Base-by-base conservation (phyloP, 352 stramenopile genomes). In the Globisporangium cylindrosporum region DNA sequence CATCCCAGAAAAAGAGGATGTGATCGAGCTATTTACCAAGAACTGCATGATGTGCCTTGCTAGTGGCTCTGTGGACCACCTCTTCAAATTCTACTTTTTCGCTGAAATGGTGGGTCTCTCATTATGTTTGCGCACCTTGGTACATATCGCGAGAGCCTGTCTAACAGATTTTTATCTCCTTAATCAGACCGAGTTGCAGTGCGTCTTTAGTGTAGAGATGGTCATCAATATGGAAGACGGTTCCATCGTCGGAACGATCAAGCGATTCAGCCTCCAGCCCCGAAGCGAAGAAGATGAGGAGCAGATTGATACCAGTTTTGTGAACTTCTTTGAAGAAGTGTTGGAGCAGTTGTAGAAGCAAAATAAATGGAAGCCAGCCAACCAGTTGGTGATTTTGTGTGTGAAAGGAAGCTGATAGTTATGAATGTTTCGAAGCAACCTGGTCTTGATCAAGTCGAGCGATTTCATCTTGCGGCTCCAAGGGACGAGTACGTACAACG, bases 51-150 rank as follows among this genome's bases (percentile, higher is more conserved):
- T 76, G 73, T 96, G 89, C 74, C 73, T 96, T 65, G 89, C 89
- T 24, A 94, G 86, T 60, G 89, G 89, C 15, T 78, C 79, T 15
- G 69, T 94, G 46, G 73, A 91, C 18, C 82, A 80, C 51, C 60
- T 90, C 22, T 76, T 94, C 75, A 96, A 96, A 70, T 96, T 96
- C 56, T 96, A 88, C 74, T 96, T 96, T 68, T 94, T 84, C 54
- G 86, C 79, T 10, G 84, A 94, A 75, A 93, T 93, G 89, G 87
- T 94, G 76, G 36, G 56, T 72, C 15, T 25, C 58, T 43, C 38
- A 12, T 18, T 15, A 55, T 36, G 5, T 5, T 36, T 41, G 6
- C 18, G 1, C 15, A 51, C 18, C 43, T 46, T 32, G 20, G n/a
- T 34, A 54, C 55, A 32, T 10, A 53, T 41, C 12, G 10, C n/a